Percentiles rank a stretch among this genome's conserved stretches.
phyloP scores from a whole-genome alignment of 2,329 filamentous ascomycete genomes.

The Pseudogymnoascus sp. region DNA sequence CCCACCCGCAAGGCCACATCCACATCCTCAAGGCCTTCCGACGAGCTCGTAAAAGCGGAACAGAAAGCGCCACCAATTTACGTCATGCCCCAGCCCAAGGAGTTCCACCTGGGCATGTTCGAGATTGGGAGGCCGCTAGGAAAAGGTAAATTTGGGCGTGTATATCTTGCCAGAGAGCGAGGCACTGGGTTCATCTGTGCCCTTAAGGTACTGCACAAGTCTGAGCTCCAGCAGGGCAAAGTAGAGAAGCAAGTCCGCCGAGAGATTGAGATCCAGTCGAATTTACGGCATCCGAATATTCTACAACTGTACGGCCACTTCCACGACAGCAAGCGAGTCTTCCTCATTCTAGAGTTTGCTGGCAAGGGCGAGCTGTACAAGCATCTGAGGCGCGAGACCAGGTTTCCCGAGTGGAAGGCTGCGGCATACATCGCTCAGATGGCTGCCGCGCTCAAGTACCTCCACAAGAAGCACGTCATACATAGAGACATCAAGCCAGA shows the following conservation, averaged over 20 bases:
- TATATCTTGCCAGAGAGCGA: constrained; percentile 62
- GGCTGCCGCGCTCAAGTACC: constrained; percentile 76
- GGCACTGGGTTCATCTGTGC: constrained; percentile 62
- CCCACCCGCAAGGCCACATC: constrained; percentile 44
- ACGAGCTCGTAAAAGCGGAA: constrained; percentile 43
- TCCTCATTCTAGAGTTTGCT: constrained; percentile 64
- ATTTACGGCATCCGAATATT: constrained; percentile 63
- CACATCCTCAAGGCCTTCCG: constrained; percentile 34
- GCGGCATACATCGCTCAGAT: constrained; percentile 68
- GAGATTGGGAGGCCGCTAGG: constrained; percentile 66
- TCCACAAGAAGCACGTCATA: constrained; percentile 96
- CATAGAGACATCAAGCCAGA: constrained; percentile 97
- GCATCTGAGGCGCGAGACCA: constrained; percentile 57
- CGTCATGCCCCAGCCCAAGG: constrained; percentile 50
- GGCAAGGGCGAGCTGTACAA: constrained; percentile 67
- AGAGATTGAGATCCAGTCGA: constrained; percentile 68
- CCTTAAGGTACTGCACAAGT: constrained; percentile 66
- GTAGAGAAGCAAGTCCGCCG: constrained; percentile 66
- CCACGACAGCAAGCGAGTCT: constrained; percentile 64
- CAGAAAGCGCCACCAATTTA: constrained; percentile 44
- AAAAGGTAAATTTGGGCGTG: constrained; percentile 66
- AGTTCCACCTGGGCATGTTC: constrained; percentile 69
- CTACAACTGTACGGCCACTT: constrained; percentile 63
- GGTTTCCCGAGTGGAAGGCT: constrained; percentile 63
- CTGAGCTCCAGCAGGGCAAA: constrained; percentile 54